Evolutionary conservation across 2,329 filamentous ascomycete species (phyloP), one percentile per base, ranked within the genome.

Genomic region (Catunica adiposa): DNA sequence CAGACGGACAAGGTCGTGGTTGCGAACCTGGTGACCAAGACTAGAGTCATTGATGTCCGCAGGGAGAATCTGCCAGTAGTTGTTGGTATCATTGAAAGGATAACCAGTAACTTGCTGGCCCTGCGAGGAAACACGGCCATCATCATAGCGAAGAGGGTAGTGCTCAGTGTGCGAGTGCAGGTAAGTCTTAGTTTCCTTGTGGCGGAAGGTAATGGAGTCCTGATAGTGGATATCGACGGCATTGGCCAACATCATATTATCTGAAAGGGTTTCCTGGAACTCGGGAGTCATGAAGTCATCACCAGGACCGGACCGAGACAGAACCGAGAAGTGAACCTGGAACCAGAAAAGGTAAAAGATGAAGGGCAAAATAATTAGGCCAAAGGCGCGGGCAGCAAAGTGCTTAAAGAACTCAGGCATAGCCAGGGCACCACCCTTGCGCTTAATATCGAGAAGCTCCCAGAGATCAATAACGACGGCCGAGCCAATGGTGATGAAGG

Each of bases 341-440:
- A 98, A 98, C 92, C 92, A 98, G 77, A 98, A 97, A 50, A 98
- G 79, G 70, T 98, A 98, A 71, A 98, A 94, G 65, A 97, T 75
- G 75, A 98, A 96, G 14, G 92, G 92, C 62, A 97, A 79, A 62
- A 95, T 67, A 63, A 97, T 87, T 56, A 98, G 75, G 14, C 86
- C 89, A 61, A 94, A 73, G n/a, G 83, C 79, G 54, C 92, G 86
- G 60, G 92, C 92, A 40, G 73, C 78, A 66, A 98, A 94, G 70
- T 98, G 92, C 72, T 94, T 90, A 61, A 76, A 79, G 66, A 96
- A 97, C 44, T 86, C 77, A 51, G 79, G 73, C 62, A 98, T 75
- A 63, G 74, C 83, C 63, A 98, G 75, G n/a, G 86, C 77, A 51
- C 90, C 90, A 58, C 83, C 82, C 56, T 79, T 82, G 58, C 90